A percentile compares a stretch with the other conserved stretches of the same genome.
These are phyloP conservation scores for Calonectria ilicicola DNA, from an alignment of 2,329 filamentous ascomycete species.

Conservation along the genomic window DNA sequence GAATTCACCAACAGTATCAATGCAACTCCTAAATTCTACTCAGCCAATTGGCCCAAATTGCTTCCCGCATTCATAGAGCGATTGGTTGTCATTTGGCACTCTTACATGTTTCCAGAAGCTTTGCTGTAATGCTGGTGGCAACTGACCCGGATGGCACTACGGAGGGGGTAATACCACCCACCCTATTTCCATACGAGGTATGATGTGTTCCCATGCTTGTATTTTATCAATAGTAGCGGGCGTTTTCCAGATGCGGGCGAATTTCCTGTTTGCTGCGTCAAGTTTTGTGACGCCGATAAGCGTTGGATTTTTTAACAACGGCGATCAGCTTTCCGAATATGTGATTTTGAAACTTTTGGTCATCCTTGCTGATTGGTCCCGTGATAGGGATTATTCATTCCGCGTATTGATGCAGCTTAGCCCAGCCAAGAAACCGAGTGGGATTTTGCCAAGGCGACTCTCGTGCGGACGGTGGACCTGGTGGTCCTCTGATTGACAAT, in stretches of 20 bases:
- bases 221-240: constrained; percentile 2
- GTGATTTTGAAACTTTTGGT: neutral
- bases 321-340: neutral
- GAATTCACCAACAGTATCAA: neutral
- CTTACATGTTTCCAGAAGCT: neutral
- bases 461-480: neutral
- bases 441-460: neutral
- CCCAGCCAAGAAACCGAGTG: neutral
- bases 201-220: neutral
- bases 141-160: neutral
- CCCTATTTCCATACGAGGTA: neutral
- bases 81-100: neutral
- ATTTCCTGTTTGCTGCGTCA: neutral
- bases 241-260: neutral
- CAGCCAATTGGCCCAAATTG: neutral
- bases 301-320: neutral
- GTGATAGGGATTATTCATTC: neutral
- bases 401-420: neutral
- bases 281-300: neutral
- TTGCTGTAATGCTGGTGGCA: neutral
- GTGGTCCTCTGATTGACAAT: neutral
- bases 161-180: neutral
- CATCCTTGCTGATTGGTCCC: neutral
- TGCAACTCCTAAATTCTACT: too few relatives aligned
- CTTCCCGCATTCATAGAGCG: neutral